Conservation (phyloP, 2,329 filamentous ascomycete genomes). For the Fusarium multiceps region DNA sequence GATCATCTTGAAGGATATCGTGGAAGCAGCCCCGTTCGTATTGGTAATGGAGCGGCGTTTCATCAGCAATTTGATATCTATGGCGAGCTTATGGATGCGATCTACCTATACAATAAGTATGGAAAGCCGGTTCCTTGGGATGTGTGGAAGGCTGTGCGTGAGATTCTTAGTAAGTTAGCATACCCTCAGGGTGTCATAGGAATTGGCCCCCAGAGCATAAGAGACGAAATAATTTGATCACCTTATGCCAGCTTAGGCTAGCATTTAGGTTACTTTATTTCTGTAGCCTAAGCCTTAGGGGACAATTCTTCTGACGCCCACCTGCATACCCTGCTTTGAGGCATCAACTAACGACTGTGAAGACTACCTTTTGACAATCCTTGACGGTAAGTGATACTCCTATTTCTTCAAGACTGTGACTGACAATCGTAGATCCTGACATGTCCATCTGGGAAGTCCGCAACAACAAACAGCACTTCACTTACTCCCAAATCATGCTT, state of each 20-base stretch:
- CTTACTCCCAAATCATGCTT: slow-evolving; percentile 85
- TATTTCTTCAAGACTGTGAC: not conserved
- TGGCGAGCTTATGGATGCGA: slow-evolving; percentile 80
- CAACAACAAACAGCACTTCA: slow-evolving; percentile 79
- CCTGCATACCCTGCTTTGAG: fast-evolving
- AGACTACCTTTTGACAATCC: slow-evolving; percentile 77
- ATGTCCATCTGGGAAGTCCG: slow-evolving; percentile 89
- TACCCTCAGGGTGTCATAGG: too few relatives aligned
- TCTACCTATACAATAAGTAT: slow-evolving; percentile 84
- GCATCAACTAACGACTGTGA: not conserved
- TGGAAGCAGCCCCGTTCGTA: slow-evolving; percentile 76
- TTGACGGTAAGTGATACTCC: slow-evolving; percentile 58
- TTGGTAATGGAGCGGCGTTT: slow-evolving; percentile 81
- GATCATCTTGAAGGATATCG: slow-evolving; percentile 78
- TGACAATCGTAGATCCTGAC: slow-evolving; percentile 64
- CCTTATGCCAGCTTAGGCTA: too few relatives aligned
- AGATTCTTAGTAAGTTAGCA: slow-evolving; percentile 65
- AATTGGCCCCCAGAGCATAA: too few relatives aligned
- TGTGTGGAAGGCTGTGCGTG: slow-evolving; percentile 76
- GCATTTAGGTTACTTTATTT: too few relatives aligned
- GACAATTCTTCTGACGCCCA: too few relatives aligned
- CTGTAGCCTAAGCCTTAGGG: too few relatives aligned
- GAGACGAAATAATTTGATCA: too few relatives aligned
- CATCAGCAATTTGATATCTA: slow-evolving; percentile 85
- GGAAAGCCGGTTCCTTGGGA: slow-evolving; percentile 82